These are phyloP conservation scores for Stipa capillata DNA, from an alignment of 176 grass and related monocot species.

Conservation along the genomic window DNA sequence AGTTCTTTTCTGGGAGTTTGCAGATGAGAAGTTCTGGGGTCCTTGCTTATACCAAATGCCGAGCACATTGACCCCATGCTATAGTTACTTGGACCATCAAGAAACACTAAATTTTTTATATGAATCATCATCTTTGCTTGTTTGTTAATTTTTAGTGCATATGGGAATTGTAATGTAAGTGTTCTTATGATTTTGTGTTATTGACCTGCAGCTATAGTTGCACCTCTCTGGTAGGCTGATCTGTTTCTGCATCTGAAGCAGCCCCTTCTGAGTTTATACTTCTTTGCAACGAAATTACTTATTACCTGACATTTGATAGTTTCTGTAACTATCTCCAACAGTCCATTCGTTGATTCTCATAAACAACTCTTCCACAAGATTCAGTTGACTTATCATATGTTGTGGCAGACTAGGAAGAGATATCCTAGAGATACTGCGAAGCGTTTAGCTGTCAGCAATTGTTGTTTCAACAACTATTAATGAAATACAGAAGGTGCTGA, in stretches of 20 bases:
- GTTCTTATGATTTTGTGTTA: background rate
- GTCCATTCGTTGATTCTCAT: background rate
- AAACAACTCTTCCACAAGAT: background rate
- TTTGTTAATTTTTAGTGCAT: background rate
- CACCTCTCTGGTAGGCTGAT: background rate
- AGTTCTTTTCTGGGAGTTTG: background rate
- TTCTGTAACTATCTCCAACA: background rate
- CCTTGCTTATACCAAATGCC: background rate
- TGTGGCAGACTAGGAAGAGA: background rate
- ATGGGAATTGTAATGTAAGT: background rate
- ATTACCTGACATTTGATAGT: background rate
- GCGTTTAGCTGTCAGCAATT: background rate
- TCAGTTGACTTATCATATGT: background rate
- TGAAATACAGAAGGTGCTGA: background rate
- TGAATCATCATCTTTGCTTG: background rate
- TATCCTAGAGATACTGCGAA: background rate
- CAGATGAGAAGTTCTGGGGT: background rate
- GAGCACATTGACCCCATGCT: background rate
- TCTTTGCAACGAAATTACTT: background rate
- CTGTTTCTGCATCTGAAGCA: background rate
- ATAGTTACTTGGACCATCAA: constrained; percentile 12
- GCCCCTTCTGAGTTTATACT: background rate
- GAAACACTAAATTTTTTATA: background rate
- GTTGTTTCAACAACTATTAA: background rate
- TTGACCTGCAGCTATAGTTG: background rate